Base-by-base conservation (phyloP, 768 basidiomycete species). In the Termitomyces sp. region DNA sequence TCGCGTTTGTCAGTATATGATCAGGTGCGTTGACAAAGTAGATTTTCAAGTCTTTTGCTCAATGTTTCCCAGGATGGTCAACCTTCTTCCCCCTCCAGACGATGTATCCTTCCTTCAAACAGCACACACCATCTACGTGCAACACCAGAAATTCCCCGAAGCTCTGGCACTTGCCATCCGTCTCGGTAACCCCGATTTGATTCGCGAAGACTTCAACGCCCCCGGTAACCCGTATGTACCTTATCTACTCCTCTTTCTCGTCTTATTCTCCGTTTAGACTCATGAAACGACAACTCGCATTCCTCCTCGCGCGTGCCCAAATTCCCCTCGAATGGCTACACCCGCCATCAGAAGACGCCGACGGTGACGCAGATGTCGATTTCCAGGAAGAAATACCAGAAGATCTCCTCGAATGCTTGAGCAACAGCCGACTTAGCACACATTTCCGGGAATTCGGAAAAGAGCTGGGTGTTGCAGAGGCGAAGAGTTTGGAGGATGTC, bases 1-100 rank as follows among this genome's bases (percentile, higher is more conserved):
- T 53, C 87, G 97, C 55, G 96, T 99, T 6, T 96, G 95, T 67
- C 87, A 91, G 54, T 99, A 99, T 73, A 98, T 98, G 93, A 88
- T 96, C 71, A 85, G 90, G 91, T 92, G 66, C 66, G 87, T 46
- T 77, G 54, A 44, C 9, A 50, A 28, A 49, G 24, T 45, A 7
- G 0, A 32, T 35, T 32, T 50, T 38, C 6, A 15, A 24, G 38
- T 7, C 20, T 56, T 24, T 42, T n/a, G 15, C 13, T 58, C 18
- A 39, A 52, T 56, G 20, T 11, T 53, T 40, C 57, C 16, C 63
- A 87, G 92, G 71, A 96, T 94, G 66, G 92, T 98, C 6, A 90
- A 87, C 68, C 84, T 98, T 50, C 84, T 99, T 5, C 90, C 92
- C 0, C 92, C 95, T 48, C 95, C 95, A 28, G 97, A 98, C 72